Percentiles rank a stretch among this genome's conserved stretches.
phyloP scores from a whole-genome alignment of 2,329 filamentous ascomycete genomes.

The Helminthosporium solani region DNA sequence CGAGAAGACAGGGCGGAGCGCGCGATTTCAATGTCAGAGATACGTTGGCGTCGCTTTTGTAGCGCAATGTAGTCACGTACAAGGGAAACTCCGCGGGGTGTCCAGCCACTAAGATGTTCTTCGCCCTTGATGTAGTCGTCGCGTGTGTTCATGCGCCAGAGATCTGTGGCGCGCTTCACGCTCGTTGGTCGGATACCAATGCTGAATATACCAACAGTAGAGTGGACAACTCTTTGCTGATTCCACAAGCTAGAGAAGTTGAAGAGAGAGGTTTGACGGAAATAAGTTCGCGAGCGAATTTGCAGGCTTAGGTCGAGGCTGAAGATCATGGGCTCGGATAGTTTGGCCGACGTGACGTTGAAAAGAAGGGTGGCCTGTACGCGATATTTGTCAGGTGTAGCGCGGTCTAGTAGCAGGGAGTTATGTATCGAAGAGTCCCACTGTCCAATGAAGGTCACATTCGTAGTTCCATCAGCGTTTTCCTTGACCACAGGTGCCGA shows the following conservation, averaged over 20 bases:
- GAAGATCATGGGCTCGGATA: conserved; percentile 88
- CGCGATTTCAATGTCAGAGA: conserved; percentile 77
- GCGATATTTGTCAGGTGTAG: conserved; percentile 87
- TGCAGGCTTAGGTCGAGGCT: conserved; percentile 78
- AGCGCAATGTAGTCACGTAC: conserved; percentile 83
- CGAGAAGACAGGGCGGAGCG: conserved; percentile 64
- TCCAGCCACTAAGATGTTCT: conserved; percentile 81
- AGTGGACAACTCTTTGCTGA: conserved; percentile 77
- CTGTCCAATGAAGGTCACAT: conserved; percentile 82
- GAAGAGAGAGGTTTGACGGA: conserved; percentile 79
- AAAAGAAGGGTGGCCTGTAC: conserved; percentile 86
- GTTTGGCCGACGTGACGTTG: conserved; percentile 79
- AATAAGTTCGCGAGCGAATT: conserved; percentile 78
- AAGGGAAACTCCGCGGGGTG: conserved; percentile 83
- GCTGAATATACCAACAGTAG: conserved; percentile 82
- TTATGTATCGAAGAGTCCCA: conserved; percentile 96
- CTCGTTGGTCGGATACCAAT: conserved; percentile 82
- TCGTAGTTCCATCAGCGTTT: conserved; percentile 87
- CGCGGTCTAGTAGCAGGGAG: conserved; percentile 88
- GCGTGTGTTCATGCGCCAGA: conserved; percentile 95
- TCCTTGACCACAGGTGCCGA: conserved; percentile 76
- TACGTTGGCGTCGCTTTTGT: conserved; percentile 70
- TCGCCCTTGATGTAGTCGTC: conserved; percentile 97
- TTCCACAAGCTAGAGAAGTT: conserved; percentile 74
- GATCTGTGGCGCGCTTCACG: conserved; percentile 85